phyloP scores from a whole-genome alignment of 495 filamentous ascomycete genomes.

The Recurvomyces mirabilis region DNA sequence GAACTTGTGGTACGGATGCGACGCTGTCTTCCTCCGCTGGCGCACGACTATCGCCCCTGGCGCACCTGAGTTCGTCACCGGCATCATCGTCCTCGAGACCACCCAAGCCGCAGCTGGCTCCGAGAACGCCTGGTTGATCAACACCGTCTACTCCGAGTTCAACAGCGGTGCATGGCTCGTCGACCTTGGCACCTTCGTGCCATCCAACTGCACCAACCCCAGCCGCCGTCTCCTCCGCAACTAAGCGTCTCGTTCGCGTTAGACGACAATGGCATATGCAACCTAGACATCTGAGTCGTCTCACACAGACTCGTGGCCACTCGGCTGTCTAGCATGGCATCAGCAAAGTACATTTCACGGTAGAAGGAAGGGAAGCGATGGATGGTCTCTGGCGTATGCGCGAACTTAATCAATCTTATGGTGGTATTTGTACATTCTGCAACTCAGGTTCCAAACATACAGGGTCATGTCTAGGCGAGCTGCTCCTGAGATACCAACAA shows the following conservation, averaged over 20 bases:
- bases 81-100: slow-evolving; percentile 18
- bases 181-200: slow-evolving; percentile 11
- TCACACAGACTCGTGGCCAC: background rate
- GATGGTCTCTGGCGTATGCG: background rate
- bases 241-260: slow-evolving; percentile 8
- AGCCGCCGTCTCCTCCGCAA: slow-evolving; percentile 3
- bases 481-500: no score
- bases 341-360: background rate
- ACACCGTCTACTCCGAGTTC: slow-evolving; percentile 19
- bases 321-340: no score
- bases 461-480: background rate
- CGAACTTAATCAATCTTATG: slow-evolving; percentile 3
- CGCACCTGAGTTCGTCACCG: slow-evolving; percentile 14
- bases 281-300: background rate
- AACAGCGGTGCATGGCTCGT: slow-evolving; percentile 21
- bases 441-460: background rate
- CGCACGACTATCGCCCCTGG: slow-evolving; percentile 1
- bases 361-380: background rate
- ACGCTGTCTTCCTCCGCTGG: slow-evolving; percentile 21
- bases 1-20: slow-evolving; percentile 20
- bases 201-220: background rate
- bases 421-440: slow-evolving; percentile 1
- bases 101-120: background rate
- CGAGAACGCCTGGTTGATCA: slow-evolving; percentile 14
- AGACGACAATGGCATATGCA: background rate